Evolutionary conservation across 495 filamentous ascomycete species (phyloP).

Genomic region (Penicillium argentinense): DNA sequence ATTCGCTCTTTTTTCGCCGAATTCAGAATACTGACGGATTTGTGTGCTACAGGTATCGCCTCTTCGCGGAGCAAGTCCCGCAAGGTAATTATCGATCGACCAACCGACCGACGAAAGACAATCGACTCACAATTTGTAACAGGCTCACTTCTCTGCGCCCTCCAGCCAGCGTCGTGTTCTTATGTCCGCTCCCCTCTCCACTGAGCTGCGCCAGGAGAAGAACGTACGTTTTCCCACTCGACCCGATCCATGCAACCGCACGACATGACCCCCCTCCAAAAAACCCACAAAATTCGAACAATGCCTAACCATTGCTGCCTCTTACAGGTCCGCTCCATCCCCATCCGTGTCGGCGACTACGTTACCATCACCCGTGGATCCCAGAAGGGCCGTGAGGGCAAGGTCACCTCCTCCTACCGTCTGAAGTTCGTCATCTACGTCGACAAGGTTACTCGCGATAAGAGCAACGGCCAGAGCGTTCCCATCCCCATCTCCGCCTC

Average conservation of each 20-base stretch:
- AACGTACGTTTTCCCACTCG: constrained; percentile 62
- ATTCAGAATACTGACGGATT: constrained; percentile 24
- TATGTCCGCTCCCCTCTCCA: constrained; percentile 92
- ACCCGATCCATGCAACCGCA: not conserved
- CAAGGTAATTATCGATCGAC: constrained; percentile 47
- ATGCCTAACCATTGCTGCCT: constrained; percentile 12
- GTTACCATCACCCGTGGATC: constrained; percentile 81
- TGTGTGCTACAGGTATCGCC: constrained; percentile 54
- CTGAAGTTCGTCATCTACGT: constrained; percentile 94
- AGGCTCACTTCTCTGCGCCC: constrained; percentile 86
- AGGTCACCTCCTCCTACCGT: constrained; percentile 94
- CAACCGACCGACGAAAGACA: constrained; percentile 1
- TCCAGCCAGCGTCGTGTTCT: constrained; percentile 87
- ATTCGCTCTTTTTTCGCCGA: constrained; percentile 26
- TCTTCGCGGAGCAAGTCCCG: constrained; percentile 95
- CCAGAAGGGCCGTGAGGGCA: constrained; percentile 93
- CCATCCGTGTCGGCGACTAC: constrained; percentile 97
- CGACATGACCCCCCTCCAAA: not conserved
- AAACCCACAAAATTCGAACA: not conserved
- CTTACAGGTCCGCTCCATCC: constrained; percentile 85
- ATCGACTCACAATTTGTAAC: constrained; percentile 1
- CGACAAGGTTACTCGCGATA: constrained; percentile 90
- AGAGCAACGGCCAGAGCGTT: constrained; percentile 88
- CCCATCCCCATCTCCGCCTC: constrained; percentile 85
- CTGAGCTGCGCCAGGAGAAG: constrained; percentile 95